Evolutionary conservation across 225 moss, liverwort and hornwort species (phyloP).

Genomic region (Polytrichum formosum): DNA sequence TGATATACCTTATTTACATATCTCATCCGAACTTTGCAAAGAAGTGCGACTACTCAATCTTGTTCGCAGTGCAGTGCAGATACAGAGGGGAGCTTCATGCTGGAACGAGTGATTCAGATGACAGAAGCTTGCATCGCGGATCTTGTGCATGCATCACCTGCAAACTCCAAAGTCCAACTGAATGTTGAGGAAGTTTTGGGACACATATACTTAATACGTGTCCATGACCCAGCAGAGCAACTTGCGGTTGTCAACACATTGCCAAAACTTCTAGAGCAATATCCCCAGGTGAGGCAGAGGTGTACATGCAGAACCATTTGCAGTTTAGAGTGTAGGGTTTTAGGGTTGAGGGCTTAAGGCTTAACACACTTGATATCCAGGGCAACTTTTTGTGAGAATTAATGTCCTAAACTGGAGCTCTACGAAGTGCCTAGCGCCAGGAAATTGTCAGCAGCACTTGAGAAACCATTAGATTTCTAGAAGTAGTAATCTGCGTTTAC

Average conservation of each 20-base stretch:
- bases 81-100: slow-evolving; percentile 98
- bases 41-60: slow-evolving; percentile 8
- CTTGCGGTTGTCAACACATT: slow-evolving; percentile 82
- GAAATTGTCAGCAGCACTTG: too few relatives aligned
- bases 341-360: too few relatives aligned
- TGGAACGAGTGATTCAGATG: slow-evolving; percentile 89
- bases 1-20: not conserved
- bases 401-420: too few relatives aligned
- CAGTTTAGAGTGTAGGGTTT: too few relatives aligned
- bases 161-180: slow-evolving; percentile 23
- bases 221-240: slow-evolving; percentile 85
- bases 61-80: slow-evolving; percentile 47
- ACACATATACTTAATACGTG: slow-evolving; percentile 77
- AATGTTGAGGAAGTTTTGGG: slow-evolving; percentile 61
- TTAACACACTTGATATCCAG: too few relatives aligned
- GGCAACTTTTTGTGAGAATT: too few relatives aligned
- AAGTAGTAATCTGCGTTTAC: too few relatives aligned
- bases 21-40: not conserved
- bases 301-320: not conserved
- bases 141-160: slow-evolving; percentile 37
- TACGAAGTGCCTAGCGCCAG: too few relatives aligned
- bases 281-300: slow-evolving; percentile 44
- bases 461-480: too few relatives aligned
- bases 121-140: slow-evolving; percentile 62
- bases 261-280: slow-evolving; percentile 53